Evolutionary conservation across 306 rosid genomes (phyloP), one percentile per base, ranked within the genome.

Genomic region (Castanopsis chinensis): DNA sequence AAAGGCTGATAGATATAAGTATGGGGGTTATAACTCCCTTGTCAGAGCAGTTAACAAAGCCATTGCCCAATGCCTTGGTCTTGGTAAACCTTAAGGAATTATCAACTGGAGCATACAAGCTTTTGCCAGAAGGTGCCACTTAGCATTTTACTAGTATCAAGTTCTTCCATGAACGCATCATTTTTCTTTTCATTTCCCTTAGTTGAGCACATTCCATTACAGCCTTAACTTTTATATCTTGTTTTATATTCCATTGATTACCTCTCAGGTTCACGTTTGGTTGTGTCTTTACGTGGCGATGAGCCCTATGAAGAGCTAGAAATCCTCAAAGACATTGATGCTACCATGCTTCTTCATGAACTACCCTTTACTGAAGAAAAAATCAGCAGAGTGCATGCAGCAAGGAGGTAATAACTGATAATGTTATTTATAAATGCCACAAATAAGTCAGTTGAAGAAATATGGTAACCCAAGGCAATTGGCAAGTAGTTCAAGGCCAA

Each of bases 41-140:
- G 72, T 91, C 98, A 20, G 98, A 91, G 86, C 99, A 95, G 89
- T 94, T 95, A 54, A 95, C 98, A 69, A 91, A 95, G 91, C 89
- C 98, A 74, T 89, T 95, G 83, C 94, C 97, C 63, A 89, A 93
- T 86, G 98, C 99, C 81, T 77, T 95, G 87, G 99, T 82, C 87
- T 87, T 95, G 74, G 94, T 95, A n/a, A 93, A 86, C 88, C 90
- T 87, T 4, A 93, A 93, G 87, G 99, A 95, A 75, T 87, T 95
- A 81, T 88, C 96, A 49, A 83, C 94, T 3, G 89, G 98, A 72
- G 99, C 96, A 73, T 65, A 91, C 87, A 93, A 95, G 90, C 99
- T 95, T 86, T 81, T 95, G 85, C 99, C 97, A 27, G 87, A 91
- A 87, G 99, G 99, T 95, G 77, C 83, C 68, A 23, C 76, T 81